These are phyloP conservation scores for Nasturtium officinale DNA, from an alignment of 345 rosid species.

Conservation along the genomic window DNA sequence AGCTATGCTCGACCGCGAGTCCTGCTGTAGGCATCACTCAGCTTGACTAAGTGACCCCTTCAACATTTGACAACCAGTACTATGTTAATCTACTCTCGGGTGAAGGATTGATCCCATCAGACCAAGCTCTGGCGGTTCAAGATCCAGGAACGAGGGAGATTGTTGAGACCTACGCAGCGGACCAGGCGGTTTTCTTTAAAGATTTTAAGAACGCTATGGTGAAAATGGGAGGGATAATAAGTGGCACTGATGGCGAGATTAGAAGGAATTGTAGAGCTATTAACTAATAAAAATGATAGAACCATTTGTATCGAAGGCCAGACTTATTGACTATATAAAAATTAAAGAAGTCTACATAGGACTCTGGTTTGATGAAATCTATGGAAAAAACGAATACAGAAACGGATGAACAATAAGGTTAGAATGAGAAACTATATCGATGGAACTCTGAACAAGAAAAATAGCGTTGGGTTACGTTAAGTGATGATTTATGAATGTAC, in stretches of 20 bases:
- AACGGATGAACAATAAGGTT: not conserved
- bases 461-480: not conserved
- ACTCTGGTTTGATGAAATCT: conserved; percentile 18
- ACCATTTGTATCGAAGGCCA: not conserved
- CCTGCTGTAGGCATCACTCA: conserved; percentile 49
- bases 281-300: conserved; percentile 32
- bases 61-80: conserved; percentile 86
- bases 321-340: conserved; percentile 23
- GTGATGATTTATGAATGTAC: conserved; percentile 6
- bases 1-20: conserved; percentile 50
- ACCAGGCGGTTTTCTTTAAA: conserved; percentile 57
- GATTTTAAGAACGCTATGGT: conserved; percentile 70
- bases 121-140: conserved; percentile 61
- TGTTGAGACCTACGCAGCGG: conserved; percentile 57
- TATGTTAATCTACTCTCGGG: conserved; percentile 71
- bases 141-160: conserved; percentile 53
- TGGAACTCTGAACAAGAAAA: not conserved
- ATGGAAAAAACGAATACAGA: not conserved
- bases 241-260: conserved; percentile 44
- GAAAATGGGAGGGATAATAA: conserved; percentile 60
- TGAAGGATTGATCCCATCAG: conserved; percentile 78
- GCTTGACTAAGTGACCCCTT: conserved; percentile 72
- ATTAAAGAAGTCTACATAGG: conserved; percentile 10
- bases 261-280: conserved; percentile 56
- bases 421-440: not conserved